These are phyloP conservation scores for Haplographium delicatum DNA, from an alignment of 495 filamentous ascomycete species.

Conservation along the genomic window DNA sequence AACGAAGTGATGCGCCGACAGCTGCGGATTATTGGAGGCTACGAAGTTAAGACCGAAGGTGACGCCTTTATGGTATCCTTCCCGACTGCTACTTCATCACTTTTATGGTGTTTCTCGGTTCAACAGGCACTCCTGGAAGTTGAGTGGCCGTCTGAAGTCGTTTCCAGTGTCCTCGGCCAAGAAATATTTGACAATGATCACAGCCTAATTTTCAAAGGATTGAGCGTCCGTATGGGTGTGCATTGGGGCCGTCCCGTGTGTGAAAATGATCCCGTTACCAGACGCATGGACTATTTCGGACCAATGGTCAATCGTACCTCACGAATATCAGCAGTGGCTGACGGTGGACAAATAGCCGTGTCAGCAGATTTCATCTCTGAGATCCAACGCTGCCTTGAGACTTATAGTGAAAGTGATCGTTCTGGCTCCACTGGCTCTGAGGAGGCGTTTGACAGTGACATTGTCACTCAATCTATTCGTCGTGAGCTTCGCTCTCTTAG, in stretches of 20 bases:
- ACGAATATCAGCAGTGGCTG: constrained; percentile 88
- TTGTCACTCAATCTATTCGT: constrained; percentile 65
- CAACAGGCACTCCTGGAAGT: constrained; percentile 82
- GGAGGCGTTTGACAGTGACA: constrained; percentile 65
- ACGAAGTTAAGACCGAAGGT: constrained; percentile 99
- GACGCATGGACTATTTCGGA: constrained; percentile 99
- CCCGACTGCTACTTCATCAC: constrained; percentile 84
- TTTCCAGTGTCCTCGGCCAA: constrained; percentile 78
- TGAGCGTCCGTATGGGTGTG: constrained; percentile 95
- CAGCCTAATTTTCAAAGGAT: constrained; percentile 82
- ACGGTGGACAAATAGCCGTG: constrained; percentile 94
- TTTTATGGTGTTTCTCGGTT: constrained; percentile 94
- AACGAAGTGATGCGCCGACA: constrained; percentile 94
- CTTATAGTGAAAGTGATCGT: constrained; percentile 71
- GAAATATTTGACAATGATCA: constrained; percentile 77
- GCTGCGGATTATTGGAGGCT: constrained; percentile 88
- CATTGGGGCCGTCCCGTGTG: constrained; percentile 94
- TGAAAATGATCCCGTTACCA: constrained; percentile 90
- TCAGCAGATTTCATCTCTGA: constrained; percentile 95
- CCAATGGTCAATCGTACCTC: constrained; percentile 98
- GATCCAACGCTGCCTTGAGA: constrained; percentile 84
- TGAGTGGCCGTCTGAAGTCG: constrained; percentile 88
- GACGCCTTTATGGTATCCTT: constrained; percentile 99
- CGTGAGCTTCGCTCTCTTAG: constrained; percentile 82
- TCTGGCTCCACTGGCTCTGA: constrained; percentile 62